Evolutionary conservation across 2,329 filamentous ascomycete genomes (phyloP).

Genomic region (Colletotrichum caudatum): DNA sequence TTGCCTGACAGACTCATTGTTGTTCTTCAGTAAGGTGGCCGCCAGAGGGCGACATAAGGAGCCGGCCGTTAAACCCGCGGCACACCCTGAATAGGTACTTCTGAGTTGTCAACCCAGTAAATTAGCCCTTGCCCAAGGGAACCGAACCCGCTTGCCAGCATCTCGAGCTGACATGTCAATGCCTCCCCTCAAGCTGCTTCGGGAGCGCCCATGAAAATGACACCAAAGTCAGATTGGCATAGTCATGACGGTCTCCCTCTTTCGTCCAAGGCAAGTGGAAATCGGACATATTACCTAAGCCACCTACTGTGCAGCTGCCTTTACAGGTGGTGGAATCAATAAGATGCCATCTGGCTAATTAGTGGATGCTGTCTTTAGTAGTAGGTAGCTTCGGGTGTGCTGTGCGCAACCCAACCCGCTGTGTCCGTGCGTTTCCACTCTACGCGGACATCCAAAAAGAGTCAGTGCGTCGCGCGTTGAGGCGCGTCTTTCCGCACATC

Average conservation of each 20-base stretch:
- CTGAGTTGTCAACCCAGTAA: neutral
- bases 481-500: slow-evolving; percentile 20
- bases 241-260: neutral
- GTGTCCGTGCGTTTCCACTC: slow-evolving; percentile 30
- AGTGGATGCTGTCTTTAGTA: neutral
- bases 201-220: neutral
- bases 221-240: neutral
- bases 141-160: neutral
- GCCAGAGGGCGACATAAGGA: neutral
- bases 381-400: neutral
- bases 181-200: neutral
- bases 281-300: neutral
- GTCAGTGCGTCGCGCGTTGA: slow-evolving; percentile 23
- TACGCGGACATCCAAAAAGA: slow-evolving; percentile 11
- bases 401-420: slow-evolving; percentile 14
- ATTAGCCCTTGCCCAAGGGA: neutral
- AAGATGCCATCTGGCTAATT: neutral
- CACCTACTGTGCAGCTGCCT: too few species aligned
- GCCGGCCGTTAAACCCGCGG: too few species aligned
- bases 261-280: neutral
- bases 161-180: neutral
- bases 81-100: neutral
- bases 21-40: neutral
- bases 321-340: neutral
- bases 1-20: too few species aligned